Percentiles rank a stretch among this genome's conserved stretches.
Conservation (phyloP, 768 basidiomycete genomes). For the Lentinus tigrinus region DNA sequence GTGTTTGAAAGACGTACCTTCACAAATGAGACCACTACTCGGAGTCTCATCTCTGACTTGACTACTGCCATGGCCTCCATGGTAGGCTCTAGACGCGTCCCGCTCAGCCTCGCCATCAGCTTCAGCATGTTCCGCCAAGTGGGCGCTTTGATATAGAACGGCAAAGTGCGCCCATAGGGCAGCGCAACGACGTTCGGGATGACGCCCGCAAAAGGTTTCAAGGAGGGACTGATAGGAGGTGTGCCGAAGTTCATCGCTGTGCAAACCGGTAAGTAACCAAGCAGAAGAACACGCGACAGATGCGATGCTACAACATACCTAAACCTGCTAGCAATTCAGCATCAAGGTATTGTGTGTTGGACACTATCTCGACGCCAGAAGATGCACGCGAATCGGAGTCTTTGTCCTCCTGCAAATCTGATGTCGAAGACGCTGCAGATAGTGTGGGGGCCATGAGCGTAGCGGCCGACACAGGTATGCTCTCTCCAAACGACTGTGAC, state of each 20-base stretch:
- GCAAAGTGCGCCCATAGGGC: conserved; percentile 64
- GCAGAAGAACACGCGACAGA: not conserved
- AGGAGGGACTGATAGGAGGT: conserved; percentile 50
- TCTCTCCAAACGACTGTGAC: conserved; percentile 11
- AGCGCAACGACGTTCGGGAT: conserved; percentile 77
- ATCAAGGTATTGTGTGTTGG: conserved; percentile 23
- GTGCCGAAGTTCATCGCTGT: conserved; percentile 67
- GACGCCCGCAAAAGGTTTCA: conserved; percentile 47
- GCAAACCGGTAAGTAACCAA: not conserved
- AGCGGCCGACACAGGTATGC: not conserved
- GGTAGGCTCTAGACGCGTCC: conserved; percentile 68
- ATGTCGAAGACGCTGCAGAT: conserved; percentile 3
- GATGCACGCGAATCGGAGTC: not conserved
- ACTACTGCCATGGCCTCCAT: conserved; percentile 61
- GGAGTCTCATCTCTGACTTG: conserved; percentile 57
- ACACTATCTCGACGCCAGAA: not conserved
- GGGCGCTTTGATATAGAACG: conserved; percentile 71
- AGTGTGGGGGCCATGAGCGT: not conserved
- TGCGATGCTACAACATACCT: conserved; percentile 45
- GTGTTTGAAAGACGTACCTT: conserved; percentile 45
- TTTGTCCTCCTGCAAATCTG: not conserved
- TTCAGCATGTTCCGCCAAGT: conserved; percentile 75
- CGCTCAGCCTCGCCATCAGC: conserved; percentile 71
- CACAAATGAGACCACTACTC: conserved; percentile 77
- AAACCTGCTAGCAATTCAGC: conserved; percentile 31